Evolutionary conservation across 108 stramenopile species (phyloP), one percentile per base, ranked within the genome.

Genomic region (Nitzschia putrida): DNA sequence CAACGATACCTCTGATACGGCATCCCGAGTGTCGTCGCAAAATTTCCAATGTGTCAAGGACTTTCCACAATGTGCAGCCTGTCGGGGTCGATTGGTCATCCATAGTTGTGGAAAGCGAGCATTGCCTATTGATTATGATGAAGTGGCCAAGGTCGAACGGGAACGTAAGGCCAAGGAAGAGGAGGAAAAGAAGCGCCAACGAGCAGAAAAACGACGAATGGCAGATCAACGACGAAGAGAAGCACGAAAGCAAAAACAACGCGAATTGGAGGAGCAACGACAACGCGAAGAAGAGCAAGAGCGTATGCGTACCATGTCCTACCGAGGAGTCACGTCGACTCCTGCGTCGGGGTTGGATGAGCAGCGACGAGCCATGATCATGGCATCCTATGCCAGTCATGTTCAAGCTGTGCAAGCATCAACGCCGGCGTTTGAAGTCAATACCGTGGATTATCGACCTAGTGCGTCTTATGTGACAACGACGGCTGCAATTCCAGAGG

Each of bases 81-180:
- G 86, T 64, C 59, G 72, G 8, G 86, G 86, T 18, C 74, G 86
- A 18, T 41, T 76, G 39, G 83, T 88, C 23, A 42, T 78, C 34
- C 86, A 88, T 56, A 59, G 74, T 10, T 84, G 86, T 74, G 83
- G 82, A 25, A 83, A 71, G 55, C 76, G 83, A 21, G 81, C 78
- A 18, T 18, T 71, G 49, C 86, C 86, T 14, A 75, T 85, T 49
- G 86, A 88, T 60, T 83, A 73, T 57, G 83, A 84, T 22, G 83
- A 80, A 41, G 56, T 88, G 18, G 82, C 66, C 9, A 76, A 77
- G 53, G 82, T 78, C 12, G 86, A 88, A 47, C 54, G 74, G 25
- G 81, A 80, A 37, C 53, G 50, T 21, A 58, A 71, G 29, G 83
- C 73, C 22, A 72, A 76, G 52, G 83, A 84, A 64, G 82, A 80